Base-by-base conservation (phyloP, 768 basidiomycete genomes). In the Amanita rimosa region DNA sequence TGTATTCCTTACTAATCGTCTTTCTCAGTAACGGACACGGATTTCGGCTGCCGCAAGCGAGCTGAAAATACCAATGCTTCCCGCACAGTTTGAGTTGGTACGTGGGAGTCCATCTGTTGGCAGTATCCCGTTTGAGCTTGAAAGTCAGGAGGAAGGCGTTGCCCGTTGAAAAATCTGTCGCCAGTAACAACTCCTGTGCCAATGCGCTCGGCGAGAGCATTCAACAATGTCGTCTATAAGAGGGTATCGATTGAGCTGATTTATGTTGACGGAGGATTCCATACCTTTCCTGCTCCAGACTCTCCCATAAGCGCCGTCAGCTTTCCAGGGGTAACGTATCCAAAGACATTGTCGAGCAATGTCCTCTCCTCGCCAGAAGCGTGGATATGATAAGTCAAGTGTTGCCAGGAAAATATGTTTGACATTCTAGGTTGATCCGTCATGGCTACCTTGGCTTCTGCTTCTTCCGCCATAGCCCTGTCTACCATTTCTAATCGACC, bases 21-120 rank as follows among this genome's bases (percentile, higher is more conserved):
- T 61, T 91, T 92, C 64, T 92, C 88, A 0, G 67, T 66, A 16
- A 71, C 55, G 1, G 85, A 67, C 2, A 88, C 80, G 0, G 72
- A 69, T 1, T 70, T 60, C 0, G 86, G 86, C 59, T 91, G 90
- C 29, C 89, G 81, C 29, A 92, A 68, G 45, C 74, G 77, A 2
- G 89, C 90, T 1, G 88, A 91, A 64, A 89, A 84, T 35, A 78
- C 64, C 7, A 93, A 67, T 0, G 89, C 87, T 58, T 93, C 87
- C 22, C 85, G 76, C 11, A 93, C 88, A 6, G 87, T 92, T 1
- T 78, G 65, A 6, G 81, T 78, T 21, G 79, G 74, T 16, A 84
- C 71, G 64, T 93, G 91, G 0, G 80, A 83, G 55, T 90, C 88
- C 71, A 78, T 77, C 59, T 95, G 92, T 58, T 94, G 89, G 50